Evolutionary conservation across 148 eudicot species (phyloP), one percentile per base, ranked within the genome.

Genomic region (Chenopodium suecicum): DNA sequence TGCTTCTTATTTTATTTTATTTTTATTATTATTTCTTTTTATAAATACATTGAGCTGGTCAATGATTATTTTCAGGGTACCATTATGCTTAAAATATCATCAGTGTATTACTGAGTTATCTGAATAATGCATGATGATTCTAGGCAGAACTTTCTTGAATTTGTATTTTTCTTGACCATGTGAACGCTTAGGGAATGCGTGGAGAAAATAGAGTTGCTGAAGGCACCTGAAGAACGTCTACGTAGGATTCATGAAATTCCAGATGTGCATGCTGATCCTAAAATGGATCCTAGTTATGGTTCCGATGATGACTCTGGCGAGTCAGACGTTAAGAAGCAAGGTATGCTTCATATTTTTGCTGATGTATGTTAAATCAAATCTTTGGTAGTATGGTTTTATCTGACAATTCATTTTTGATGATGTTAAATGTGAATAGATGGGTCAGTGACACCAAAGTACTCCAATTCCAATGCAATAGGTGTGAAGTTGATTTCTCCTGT

Each of bases 171-270:
- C 97, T 91, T 97, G 88, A 97, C 97, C 72, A 79, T 80, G 44
- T 82, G 58, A 83, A 97, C 99, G 90, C 93, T 91, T 74, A 97
- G 98, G 89, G 95, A 91, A 83, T 87, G 84, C 83, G 88, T 94
- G 37, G 89, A 91, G 89, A 91, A 91, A 86, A 80, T 97, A 74
- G 91, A 92, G 90, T 89, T 91, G 70, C 89, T 97, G 75, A 90
- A 92, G 82, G 84, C 93, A 77, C 92, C 97, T 25, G 97, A 89
- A 79, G 98, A 97, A 82, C 91, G 89, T 70, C 90, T 81, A 52
- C 93, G 97, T 32, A 88, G 94, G 85, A 83, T 90, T 34, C 69
- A 79, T 77, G 93, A 90, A 83, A 83, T 90, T 78, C 98, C 91
- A 58, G 95, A 91, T 76, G 90, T 97, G 37, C 97, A 90, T 82